phyloP scores from a whole-genome alignment of 176 grass and related monocot species.

The Zizania latifolia region DNA sequence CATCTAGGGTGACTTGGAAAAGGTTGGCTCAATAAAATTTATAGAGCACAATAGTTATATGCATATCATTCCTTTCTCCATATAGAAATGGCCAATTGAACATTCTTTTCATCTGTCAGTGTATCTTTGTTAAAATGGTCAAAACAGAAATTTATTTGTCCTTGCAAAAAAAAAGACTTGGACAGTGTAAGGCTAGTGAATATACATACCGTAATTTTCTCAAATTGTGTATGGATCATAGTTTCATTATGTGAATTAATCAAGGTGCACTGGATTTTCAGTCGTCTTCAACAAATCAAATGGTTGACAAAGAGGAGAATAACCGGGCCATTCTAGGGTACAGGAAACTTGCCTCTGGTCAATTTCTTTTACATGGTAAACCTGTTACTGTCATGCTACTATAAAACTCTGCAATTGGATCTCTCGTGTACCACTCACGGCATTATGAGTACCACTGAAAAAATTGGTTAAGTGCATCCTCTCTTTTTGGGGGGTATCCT shows the following conservation, averaged over 20 bases:
- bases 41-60: not conserved
- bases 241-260: not conserved
- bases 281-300: conserved; percentile 9
- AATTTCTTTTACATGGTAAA: conserved; percentile 20
- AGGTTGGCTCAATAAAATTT: not conserved
- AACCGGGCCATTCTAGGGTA: conserved; percentile 1
- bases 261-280: not conserved
- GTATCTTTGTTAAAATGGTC: not conserved
- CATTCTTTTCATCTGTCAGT: not conserved
- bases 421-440: conserved; percentile 39
- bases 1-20: conserved; percentile 1
- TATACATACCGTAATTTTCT: not conserved
- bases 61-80: not conserved
- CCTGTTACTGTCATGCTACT: conserved; percentile 18
- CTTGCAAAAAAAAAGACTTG: no score
- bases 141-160: not conserved
- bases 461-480: conserved; percentile 32
- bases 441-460: conserved; percentile 24
- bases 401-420: conserved; percentile 37
- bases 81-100: conserved; percentile 4
- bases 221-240: not conserved
- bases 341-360: conserved; percentile 9
- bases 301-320: conserved; percentile 20
- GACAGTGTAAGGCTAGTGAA: not conserved
- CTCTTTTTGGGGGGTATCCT: conserved; percentile 23